A percentile compares a stretch with the other conserved stretches of the same genome.
phyloP scores from a whole-genome alignment of 345 rosid species.

The Gynandropsis gynandra region DNA sequence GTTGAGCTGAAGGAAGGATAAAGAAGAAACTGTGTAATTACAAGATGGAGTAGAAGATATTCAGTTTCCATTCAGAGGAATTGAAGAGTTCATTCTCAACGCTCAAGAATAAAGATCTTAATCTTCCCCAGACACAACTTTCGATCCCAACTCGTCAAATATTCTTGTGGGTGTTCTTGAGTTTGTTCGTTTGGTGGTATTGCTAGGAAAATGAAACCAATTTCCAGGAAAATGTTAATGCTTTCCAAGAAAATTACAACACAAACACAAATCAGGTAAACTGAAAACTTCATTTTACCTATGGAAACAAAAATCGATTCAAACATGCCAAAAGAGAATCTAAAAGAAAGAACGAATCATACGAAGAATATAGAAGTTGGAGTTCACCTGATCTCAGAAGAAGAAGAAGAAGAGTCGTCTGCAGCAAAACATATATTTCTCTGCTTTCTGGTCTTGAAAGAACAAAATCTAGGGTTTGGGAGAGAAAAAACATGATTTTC shows the following conservation, averaged over 20 bases:
- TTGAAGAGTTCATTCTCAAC: not conserved
- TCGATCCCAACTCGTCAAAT: no score
- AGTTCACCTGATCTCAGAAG: conserved; percentile 52
- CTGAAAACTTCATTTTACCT: not conserved
- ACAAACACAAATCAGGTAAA: not conserved
- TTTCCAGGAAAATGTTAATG: not conserved
- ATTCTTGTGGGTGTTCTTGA: no score
- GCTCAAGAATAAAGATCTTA: not conserved
- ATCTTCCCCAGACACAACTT: not conserved
- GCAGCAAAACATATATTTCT: conserved; percentile 43
- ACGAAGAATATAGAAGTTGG: not conserved
- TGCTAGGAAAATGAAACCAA: not conserved
- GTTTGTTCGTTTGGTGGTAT: no score
- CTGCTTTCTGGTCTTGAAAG: conserved; percentile 13
- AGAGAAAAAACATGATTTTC: conserved; percentile 14
- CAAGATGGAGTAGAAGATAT: no score
- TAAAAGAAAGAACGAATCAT: conserved; percentile 1
- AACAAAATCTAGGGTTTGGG: not conserved
- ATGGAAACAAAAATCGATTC: not conserved
- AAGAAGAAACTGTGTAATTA: no score
- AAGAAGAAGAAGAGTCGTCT: conserved; percentile 46
- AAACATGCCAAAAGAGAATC: not conserved
- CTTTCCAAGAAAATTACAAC: not conserved
- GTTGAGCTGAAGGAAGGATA: conserved; percentile 46
- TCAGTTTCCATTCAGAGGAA: no score